phyloP scores from a whole-genome alignment of 2,329 filamentous ascomycete species.

The Aspergillus vadensis region DNA sequence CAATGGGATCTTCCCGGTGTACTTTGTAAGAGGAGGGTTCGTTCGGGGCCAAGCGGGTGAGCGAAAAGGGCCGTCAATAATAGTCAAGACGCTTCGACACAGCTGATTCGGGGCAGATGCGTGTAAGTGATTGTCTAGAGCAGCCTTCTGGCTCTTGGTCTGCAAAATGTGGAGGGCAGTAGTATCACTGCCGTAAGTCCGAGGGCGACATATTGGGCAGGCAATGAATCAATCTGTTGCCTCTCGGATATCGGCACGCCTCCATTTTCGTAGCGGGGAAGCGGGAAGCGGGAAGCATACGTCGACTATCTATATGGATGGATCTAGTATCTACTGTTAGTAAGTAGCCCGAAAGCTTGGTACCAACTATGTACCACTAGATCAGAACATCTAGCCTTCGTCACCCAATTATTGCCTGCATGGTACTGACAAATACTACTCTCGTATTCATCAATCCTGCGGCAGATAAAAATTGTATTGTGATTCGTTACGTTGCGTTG shows the following conservation, averaged over 20 bases:
- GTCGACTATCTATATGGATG: too few species aligned
- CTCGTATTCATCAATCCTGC: too few species aligned
- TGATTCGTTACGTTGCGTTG: too few species aligned
- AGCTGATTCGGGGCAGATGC: not conserved
- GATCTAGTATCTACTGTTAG: too few species aligned
- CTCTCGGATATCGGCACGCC: slow-evolving; percentile 6
- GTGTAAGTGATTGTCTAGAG: not conserved
- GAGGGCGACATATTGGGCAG: not conserved
- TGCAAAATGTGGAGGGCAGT: not conserved
- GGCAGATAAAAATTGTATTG: too few species aligned
- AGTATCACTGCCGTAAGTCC: not conserved
- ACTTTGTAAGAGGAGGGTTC: not conserved
- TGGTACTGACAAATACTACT: too few species aligned
- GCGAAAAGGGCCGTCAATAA: not conserved
- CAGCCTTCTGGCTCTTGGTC: not conserved
- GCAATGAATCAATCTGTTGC: not conserved
- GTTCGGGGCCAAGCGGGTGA: not conserved
- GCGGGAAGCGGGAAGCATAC: not conserved
- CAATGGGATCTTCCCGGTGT: not conserved
- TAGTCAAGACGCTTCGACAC: not conserved
- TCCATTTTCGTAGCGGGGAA: slow-evolving; percentile 7
- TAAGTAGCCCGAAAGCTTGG: too few species aligned
- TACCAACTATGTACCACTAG: too few species aligned
- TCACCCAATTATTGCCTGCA: too few species aligned
- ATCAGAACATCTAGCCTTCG: too few species aligned